Evolutionary conservation across 345 rosid species (phyloP).

Genomic region (Ceriops decandra): DNA sequence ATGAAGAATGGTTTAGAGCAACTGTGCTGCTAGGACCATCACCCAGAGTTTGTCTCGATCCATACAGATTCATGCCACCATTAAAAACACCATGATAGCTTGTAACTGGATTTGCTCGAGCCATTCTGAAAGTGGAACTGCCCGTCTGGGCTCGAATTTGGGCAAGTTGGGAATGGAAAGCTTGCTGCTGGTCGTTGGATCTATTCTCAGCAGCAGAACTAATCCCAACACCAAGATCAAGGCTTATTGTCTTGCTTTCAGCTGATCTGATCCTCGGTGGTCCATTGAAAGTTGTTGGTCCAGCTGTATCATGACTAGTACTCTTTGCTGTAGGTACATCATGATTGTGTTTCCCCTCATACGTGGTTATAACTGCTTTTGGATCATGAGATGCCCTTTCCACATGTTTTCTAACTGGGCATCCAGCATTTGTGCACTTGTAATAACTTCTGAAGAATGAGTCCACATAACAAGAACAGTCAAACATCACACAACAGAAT

Average conservation of each 20-base stretch:
- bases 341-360: constrained; percentile 97
- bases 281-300: constrained; percentile 38
- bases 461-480: too few species aligned
- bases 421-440: constrained; percentile 90
- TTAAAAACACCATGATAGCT: constrained; percentile 55
- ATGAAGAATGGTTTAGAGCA: constrained; percentile 53
- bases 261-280: constrained; percentile 50
- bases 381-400: constrained; percentile 99
- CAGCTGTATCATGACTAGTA: constrained; percentile 61
- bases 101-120: constrained; percentile 45
- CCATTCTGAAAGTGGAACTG: constrained; percentile 46
- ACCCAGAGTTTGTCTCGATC: constrained; percentile 44
- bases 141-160: constrained; percentile 39
- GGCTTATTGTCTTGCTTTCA: constrained; percentile 74
- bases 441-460: constrained; percentile 78
- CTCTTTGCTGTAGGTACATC: constrained; percentile 78
- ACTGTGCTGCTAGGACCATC: constrained; percentile 47
- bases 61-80: constrained; percentile 50
- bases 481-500: neutral
- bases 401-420: constrained; percentile 95
- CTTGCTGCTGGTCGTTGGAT: constrained; percentile 41
- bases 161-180: constrained; percentile 33
- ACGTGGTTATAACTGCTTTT: constrained; percentile 96
- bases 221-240: constrained; percentile 91
- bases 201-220: constrained; percentile 45